Evolutionary conservation across 108 stramenopile species (phyloP), one percentile per base, ranked within the genome.

Genomic region (Cyclostephanos tholiformis): DNA sequence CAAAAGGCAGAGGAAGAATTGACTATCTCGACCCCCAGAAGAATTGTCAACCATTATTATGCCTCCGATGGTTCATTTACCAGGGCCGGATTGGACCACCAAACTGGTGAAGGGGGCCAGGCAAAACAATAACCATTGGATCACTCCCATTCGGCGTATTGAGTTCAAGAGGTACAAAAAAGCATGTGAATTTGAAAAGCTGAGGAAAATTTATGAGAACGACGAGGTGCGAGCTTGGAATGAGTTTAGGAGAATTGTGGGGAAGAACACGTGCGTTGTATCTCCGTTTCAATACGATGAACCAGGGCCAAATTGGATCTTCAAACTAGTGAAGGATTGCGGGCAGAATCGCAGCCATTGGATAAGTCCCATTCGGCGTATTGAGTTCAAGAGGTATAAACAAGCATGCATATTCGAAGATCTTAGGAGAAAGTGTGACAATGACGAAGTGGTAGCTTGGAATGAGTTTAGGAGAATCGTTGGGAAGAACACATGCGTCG

Each of bases 191-290:
- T 60, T 60, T 16, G 30, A 60, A 60, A 17, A 36, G 11, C 7
- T 20, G 14, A 60, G 13, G 35, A 60, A 60, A 60, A 36, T 17
- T 32, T 38, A 35, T 17, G 30, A 32, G 16, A 6, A 19, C 14
- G 35, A 60, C 14, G 59, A 60, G 17, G 27, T 60, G 59, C 30
- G 16, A 16, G 59, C 59, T 60, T 60, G 59, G 59, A 17, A 29
- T 36, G n/a, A 35, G 30, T 60, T 23, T 16, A 60, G 59, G 59
- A 60, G 30, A 36, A 38, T 16, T 1, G 19, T 3, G 1, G 35
- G 30, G 35, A 6, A 0, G 30, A 60, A 32, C 32, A 17, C 12
- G 16, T 46, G 16, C 2, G 53, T 55, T 16, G 53, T 55, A 16
- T 25, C 10, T 13, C 9, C 22, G 4, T 2, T 25, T 3, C 23